These are phyloP conservation scores for Paecilomyces sp. DNA, from an alignment of 2,329 filamentous ascomycete genomes.

Conservation along the genomic window DNA sequence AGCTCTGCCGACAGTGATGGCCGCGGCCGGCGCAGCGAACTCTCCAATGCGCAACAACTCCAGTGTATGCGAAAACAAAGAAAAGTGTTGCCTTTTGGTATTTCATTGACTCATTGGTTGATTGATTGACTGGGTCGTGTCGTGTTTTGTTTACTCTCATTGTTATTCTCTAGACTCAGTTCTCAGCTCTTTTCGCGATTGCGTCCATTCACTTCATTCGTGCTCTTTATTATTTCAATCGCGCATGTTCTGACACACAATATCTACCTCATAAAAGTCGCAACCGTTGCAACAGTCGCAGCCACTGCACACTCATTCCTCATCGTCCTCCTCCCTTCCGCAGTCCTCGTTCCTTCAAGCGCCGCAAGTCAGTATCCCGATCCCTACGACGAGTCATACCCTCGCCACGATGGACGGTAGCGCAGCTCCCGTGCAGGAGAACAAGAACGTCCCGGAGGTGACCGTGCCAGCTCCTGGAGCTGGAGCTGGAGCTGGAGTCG, in stretches of 20 bases:
- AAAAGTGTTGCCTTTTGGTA: background rate
- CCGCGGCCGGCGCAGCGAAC: background rate
- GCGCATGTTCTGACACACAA: background rate
- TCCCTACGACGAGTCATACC: background rate
- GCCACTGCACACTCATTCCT: background rate
- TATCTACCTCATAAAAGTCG: background rate
- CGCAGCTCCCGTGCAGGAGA: background rate
- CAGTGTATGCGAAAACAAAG: constrained; percentile 7
- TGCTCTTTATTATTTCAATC: no score
- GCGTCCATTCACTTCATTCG: no score
- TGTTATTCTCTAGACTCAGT: no score
- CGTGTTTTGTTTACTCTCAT: background rate
- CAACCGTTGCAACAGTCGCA: background rate
- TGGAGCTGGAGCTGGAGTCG: no score
- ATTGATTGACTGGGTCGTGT: background rate
- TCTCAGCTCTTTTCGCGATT: no score
- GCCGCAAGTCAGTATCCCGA: background rate
- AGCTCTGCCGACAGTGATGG: background rate
- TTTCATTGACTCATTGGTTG: background rate
- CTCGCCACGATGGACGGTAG: background rate
- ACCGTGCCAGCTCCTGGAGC: background rate
- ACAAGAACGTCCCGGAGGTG: background rate
- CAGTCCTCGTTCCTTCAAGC: background rate
- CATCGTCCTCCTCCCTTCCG: background rate
- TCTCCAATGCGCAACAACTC: constrained; percentile 5